Conservation (phyloP, 2,329 filamentous ascomycete genomes). For the Calycina herbarum region DNA sequence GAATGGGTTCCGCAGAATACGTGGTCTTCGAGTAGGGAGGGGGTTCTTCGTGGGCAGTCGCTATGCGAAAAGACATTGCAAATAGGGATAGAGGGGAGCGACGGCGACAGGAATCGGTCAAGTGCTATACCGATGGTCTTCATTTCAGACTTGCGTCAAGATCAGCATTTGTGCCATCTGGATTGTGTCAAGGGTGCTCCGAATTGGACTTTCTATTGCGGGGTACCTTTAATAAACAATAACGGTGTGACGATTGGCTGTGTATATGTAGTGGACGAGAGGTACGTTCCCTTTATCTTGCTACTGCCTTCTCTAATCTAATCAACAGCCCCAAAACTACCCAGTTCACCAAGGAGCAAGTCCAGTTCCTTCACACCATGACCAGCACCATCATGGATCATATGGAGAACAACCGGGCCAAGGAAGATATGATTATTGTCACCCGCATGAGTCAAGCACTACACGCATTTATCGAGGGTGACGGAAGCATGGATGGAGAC, state of each 20-base stretch:
- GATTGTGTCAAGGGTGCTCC: conserved; percentile 27
- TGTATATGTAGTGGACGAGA: conserved; percentile 49
- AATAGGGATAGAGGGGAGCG: conserved; percentile 18
- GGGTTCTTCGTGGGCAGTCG: conserved; percentile 21
- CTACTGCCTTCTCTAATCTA: no score
- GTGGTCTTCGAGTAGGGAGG: conserved; percentile 26
- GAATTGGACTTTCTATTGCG: conserved; percentile 31
- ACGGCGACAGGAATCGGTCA: conserved; percentile 14
- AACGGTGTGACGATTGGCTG: conserved; percentile 32
- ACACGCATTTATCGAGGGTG: conserved; percentile 52
- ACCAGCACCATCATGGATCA: conserved; percentile 59
- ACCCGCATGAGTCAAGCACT: conserved; percentile 54
- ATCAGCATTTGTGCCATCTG: conserved; percentile 23
- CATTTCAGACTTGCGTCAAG: conserved; percentile 24
- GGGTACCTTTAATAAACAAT: conserved; percentile 30
- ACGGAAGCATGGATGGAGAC: conserved; percentile 32
- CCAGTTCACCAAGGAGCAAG: conserved; percentile 50
- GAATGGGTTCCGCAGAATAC: conserved; percentile 24
- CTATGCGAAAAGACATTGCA: conserved; percentile 33
- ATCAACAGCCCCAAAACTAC: conserved; percentile 47
- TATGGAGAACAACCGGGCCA: conserved; percentile 55
- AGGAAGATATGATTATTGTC: conserved; percentile 51
- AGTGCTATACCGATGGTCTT: conserved; percentile 24
- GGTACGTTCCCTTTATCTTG: no score
- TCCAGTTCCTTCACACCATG: conserved; percentile 58